Percentiles rank a stretch among this genome's conserved stretches.
Evolutionary conservation across 306 rosid species (phyloP).

Genomic region (Cucurbita maxima): DNA sequence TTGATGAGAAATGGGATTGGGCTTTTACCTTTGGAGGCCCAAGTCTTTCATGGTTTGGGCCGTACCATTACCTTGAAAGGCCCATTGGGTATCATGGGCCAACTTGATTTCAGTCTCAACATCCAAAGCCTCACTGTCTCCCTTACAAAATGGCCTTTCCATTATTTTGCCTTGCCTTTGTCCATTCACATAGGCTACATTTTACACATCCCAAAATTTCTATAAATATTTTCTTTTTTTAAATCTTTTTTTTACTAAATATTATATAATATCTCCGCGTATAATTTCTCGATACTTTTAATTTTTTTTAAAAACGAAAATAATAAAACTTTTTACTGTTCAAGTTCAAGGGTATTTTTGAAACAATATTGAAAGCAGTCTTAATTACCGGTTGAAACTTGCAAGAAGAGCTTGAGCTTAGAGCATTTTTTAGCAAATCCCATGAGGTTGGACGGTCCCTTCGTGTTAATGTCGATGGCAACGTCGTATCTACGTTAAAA

Average conservation of each 20-base stretch:
- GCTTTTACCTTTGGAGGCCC: conserved; percentile 50
- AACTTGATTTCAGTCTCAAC: conserved; percentile 57
- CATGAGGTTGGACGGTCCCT: conserved; percentile 78
- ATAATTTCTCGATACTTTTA: no score
- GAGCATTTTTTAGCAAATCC: conserved; percentile 68
- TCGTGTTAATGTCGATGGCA: conserved; percentile 74
- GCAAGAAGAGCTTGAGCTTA: conserved; percentile 74
- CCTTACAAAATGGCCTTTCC: conserved; percentile 63
- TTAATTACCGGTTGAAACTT: conserved; percentile 73
- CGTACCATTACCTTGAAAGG: conserved; percentile 25
- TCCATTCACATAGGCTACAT: conserved; percentile 84
- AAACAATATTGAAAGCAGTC: no score
- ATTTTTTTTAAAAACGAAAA: no score
- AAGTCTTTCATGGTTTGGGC: conserved; percentile 74
- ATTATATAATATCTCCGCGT: no score
- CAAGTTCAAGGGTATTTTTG: no score
- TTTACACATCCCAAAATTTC: neutral
- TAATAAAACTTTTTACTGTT: no score
- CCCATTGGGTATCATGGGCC: conserved; percentile 31
- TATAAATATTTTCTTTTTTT: no score
- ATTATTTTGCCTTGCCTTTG: conserved; percentile 79
- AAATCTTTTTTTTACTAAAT: no score
- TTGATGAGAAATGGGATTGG: neutral
- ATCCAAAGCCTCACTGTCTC: conserved; percentile 47
- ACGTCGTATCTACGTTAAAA: conserved; percentile 45